phyloP scores from a whole-genome alignment of 106 monocot genomes.

The Hemerocallis citrina region DNA sequence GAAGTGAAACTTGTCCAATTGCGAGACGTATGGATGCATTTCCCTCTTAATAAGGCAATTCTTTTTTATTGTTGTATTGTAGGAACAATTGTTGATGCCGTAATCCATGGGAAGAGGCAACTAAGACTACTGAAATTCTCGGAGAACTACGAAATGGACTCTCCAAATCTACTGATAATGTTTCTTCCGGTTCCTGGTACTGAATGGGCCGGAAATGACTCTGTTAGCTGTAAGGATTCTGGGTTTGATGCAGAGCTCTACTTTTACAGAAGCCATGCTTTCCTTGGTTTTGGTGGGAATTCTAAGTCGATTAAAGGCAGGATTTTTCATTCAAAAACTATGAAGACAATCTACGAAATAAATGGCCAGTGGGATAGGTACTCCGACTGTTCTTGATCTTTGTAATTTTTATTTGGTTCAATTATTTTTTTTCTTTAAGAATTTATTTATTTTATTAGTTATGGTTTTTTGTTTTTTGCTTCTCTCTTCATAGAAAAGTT shows the following conservation, averaged over 20 bases:
- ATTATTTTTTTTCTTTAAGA: too few species aligned
- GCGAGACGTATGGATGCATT: too few species aligned
- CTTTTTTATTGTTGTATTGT: too few species aligned
- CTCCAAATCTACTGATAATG: slow-evolving; percentile 64
- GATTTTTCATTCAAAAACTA: slow-evolving; percentile 36
- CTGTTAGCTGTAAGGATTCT: slow-evolving; percentile 56
- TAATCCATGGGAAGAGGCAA: slow-evolving; percentile 55
- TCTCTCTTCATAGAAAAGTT: too few species aligned
- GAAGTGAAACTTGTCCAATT: too few species aligned
- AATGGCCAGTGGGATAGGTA: slow-evolving; percentile 86
- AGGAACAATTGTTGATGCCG: slow-evolving; percentile 66
- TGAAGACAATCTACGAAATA: slow-evolving; percentile 56
- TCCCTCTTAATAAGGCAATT: too few species aligned
- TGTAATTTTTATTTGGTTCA: too few species aligned
- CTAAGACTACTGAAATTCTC: slow-evolving; percentile 41
- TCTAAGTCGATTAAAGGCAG: slow-evolving; percentile 54
- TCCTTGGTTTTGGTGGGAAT: slow-evolving; percentile 73
- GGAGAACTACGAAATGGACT: slow-evolving; percentile 72
- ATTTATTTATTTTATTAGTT: too few species aligned
- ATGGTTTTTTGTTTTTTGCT: too few species aligned
- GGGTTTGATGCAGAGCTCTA: slow-evolving; percentile 54
- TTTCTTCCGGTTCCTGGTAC: slow-evolving; percentile 52
- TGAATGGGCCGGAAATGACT: slow-evolving; percentile 68
- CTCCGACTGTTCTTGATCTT: too few species aligned
- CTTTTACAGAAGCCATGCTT: slow-evolving; percentile 41